Evolutionary conservation across 768 basidiomycete species (phyloP).

Genomic region (Calocera viscosa): DNA sequence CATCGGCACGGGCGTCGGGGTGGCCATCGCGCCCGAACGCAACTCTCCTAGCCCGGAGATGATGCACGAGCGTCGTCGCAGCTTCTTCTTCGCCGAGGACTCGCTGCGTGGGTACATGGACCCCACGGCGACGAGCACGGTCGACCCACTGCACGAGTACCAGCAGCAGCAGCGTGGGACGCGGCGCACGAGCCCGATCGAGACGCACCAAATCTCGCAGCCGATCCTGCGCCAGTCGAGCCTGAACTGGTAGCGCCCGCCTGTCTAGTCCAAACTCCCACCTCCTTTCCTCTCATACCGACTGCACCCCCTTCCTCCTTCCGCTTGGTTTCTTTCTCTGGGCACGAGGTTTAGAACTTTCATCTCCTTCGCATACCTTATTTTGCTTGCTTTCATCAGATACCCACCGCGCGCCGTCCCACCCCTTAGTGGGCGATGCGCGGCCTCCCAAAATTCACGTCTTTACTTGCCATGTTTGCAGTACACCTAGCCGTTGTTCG

Average conservation of each 20-base stretch:
- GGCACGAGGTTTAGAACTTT: conserved; percentile 1
- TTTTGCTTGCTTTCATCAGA: not conserved
- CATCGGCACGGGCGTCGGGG: not conserved
- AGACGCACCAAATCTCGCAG: conserved; percentile 43
- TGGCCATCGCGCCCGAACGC: conserved; percentile 2
- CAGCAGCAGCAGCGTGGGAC: conserved; percentile 35
- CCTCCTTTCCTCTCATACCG: not conserved
- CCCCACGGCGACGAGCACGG: conserved; percentile 17
- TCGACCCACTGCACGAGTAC: conserved; percentile 29
- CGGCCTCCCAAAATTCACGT: not conserved
- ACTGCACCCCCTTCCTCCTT: not conserved
- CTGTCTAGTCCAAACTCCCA: not conserved
- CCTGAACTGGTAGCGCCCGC: conserved; percentile 56
- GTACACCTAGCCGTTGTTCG: not conserved
- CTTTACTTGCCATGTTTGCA: not conserved
- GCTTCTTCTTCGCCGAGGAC: conserved; percentile 83
- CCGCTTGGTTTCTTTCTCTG: conserved; percentile 7
- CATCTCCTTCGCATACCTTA: not conserved
- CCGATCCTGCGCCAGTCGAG: conserved; percentile 71
- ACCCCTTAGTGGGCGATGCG: not conserved
- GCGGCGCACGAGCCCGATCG: conserved; percentile 41
- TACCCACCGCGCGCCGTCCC: conserved; percentile 1
- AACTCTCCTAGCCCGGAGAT: conserved; percentile 9
- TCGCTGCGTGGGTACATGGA: conserved; percentile 51
- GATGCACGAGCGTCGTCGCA: conserved; percentile 23